Conservation (phyloP, 2,329 filamentous ascomycete genomes). For the Fusarium tupiense region DNA sequence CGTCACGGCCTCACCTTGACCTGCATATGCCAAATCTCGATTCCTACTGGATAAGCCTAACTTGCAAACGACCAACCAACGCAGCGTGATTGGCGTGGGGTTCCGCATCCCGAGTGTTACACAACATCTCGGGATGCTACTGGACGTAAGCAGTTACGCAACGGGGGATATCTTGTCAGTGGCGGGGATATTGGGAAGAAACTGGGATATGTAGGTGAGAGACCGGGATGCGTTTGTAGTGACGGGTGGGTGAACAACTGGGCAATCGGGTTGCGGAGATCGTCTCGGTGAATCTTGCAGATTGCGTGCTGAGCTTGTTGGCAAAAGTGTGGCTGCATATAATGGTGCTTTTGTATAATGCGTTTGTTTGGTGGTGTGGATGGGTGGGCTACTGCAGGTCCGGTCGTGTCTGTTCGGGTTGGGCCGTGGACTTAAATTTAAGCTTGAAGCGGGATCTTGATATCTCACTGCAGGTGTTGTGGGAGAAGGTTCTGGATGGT, state of each 20-base stretch:
- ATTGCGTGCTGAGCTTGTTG: not conserved
- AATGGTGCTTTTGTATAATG: not conserved
- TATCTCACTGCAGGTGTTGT: not conserved
- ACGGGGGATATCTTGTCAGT: not conserved
- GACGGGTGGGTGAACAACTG: not conserved
- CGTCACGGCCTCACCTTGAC: not conserved
- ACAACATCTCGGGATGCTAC: conserved; percentile 4
- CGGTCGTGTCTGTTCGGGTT: conserved; percentile 1
- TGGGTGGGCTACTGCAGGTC: conserved; percentile 37
- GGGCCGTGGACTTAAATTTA: not conserved
- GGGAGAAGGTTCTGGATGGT: not conserved
- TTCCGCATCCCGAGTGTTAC: conserved; percentile 20
- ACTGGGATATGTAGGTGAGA: not conserved
- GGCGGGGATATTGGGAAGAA: not conserved
- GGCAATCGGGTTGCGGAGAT: conserved; percentile 17
- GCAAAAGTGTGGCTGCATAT: conserved; percentile 11
- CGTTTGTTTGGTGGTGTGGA: not conserved
- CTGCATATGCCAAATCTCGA: not conserved
- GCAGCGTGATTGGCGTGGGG: not conserved
- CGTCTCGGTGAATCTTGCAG: not conserved
- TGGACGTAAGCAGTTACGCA: not conserved
- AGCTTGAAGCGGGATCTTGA: not conserved
- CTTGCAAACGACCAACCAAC: not conserved
- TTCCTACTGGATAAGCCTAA: not conserved
- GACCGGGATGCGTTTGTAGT: not conserved